phyloP scores from a whole-genome alignment of 305 asterid species.

The Striga hermonthica region DNA sequence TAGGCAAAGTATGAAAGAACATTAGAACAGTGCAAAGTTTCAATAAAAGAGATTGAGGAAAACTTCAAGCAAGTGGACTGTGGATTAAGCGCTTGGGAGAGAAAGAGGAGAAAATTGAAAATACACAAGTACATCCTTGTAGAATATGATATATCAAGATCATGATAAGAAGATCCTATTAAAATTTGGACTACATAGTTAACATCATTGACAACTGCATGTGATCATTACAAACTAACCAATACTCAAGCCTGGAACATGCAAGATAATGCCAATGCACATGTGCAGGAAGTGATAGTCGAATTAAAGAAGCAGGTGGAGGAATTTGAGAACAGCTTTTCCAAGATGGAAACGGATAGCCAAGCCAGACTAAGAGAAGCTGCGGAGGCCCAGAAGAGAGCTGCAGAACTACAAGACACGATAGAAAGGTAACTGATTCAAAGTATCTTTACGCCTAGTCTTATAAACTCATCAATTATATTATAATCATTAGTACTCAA shows the following conservation, averaged over 20 bases:
- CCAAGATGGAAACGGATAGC: constrained; percentile 64
- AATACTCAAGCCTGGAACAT: constrained; percentile 21
- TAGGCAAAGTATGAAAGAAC: too few relatives aligned
- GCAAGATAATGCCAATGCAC: constrained; percentile 27
- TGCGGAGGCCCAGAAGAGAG: constrained; percentile 69
- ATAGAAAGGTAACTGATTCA: constrained; percentile 63
- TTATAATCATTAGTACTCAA: constrained; percentile 34
- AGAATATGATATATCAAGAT: neutral
- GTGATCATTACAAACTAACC: constrained; percentile 17
- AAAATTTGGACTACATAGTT: neutral
- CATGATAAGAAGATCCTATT: neutral
- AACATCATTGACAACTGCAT: constrained; percentile 7
- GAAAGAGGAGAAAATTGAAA: neutral
- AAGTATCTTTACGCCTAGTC: constrained; percentile 20
- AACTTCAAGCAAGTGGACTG: too few relatives aligned
- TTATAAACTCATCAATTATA: constrained; percentile 27
- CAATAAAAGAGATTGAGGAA: too few relatives aligned
- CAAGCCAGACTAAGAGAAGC: constrained; percentile 63
- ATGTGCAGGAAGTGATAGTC: constrained; percentile 62
- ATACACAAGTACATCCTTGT: neutral
- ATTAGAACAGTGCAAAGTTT: too few relatives aligned
- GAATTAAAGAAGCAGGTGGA: constrained; percentile 61
- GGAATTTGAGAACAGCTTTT: constrained; percentile 60
- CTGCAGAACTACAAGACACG: constrained; percentile 68
- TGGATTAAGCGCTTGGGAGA: neutral